Evolutionary conservation across 2,329 filamentous ascomycete genomes (phyloP).

Genomic region (Trichoderma pleuroti): DNA sequence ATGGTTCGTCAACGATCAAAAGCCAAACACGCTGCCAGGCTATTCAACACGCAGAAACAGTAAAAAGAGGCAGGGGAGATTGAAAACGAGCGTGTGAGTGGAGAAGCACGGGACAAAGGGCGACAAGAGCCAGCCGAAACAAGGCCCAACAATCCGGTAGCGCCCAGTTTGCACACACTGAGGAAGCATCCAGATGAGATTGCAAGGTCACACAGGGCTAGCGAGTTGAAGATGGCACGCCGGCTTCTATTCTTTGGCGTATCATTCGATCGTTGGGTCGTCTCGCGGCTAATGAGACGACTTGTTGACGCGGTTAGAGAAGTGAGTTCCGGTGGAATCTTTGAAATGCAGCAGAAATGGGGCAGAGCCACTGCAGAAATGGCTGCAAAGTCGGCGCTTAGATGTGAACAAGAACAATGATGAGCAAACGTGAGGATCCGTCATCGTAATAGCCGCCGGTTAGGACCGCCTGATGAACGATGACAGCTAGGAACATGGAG

Average conservation of each 20-base stretch:
- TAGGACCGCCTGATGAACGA: background rate
- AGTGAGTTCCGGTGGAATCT: background rate
- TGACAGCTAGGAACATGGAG: background rate
- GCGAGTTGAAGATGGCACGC: background rate
- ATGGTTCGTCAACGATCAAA: background rate
- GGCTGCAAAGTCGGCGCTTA: slow-evolving; percentile 27
- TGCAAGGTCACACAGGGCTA: background rate
- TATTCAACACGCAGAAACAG: background rate
- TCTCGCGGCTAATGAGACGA: slow-evolving; percentile 13
- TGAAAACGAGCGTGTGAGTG: background rate
- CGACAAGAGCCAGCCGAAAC: background rate
- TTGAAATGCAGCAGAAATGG: slow-evolving; percentile 10
- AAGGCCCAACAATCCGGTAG: slow-evolving; percentile 31
- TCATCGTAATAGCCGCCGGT: slow-evolving; percentile 1
- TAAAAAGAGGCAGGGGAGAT: background rate
- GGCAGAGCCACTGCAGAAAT: background rate
- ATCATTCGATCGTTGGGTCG: slow-evolving; percentile 3
- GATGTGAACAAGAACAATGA: slow-evolving; percentile 21
- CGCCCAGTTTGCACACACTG: slow-evolving; percentile 29
- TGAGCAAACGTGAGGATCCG: slow-evolving; percentile 1
- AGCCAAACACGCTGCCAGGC: background rate
- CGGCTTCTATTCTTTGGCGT: background rate
- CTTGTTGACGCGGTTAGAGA: slow-evolving; percentile 24
- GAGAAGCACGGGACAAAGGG: background rate
- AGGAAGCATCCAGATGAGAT: background rate